A percentile compares a stretch with the other conserved stretches of the same genome.
Evolutionary conservation across 768 basidiomycete species (phyloP).

Genomic region (Tricholoma terreum): DNA sequence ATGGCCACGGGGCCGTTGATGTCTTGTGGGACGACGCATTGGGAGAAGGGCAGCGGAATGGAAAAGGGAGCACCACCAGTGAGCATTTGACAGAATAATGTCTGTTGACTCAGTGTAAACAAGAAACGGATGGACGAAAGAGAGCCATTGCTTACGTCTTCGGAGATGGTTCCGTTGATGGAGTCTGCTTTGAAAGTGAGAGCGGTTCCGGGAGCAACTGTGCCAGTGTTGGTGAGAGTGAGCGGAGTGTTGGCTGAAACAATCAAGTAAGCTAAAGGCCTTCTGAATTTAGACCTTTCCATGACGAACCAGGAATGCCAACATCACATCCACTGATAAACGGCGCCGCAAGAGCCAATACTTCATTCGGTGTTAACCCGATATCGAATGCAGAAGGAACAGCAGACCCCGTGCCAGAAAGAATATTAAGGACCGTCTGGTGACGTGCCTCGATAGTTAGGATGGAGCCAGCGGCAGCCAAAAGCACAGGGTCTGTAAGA

Average conservation of each 20-base stretch:
- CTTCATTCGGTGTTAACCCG: conserved; percentile 62
- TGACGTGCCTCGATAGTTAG: conserved; percentile 83
- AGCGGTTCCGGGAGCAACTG: conserved; percentile 52
- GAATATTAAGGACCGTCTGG: conserved; percentile 70
- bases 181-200: conserved; percentile 60
- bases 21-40: conserved; percentile 62
- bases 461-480: conserved; percentile 70
- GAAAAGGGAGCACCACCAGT: conserved; percentile 56
- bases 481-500: conserved; percentile 54
- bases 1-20: conserved; percentile 75
- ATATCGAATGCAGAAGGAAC: conserved; percentile 75
- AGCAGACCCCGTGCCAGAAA: conserved; percentile 53
- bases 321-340: conserved; percentile 66
- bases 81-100: conserved; percentile 74
- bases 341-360: conserved; percentile 62
- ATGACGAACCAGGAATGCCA: conserved; percentile 49
- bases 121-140: background rate
- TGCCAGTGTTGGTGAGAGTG: conserved; percentile 60
- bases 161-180: conserved; percentile 46
- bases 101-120: conserved; percentile 28
- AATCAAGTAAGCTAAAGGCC: background rate
- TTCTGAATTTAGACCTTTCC: background rate
- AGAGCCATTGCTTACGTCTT: conserved; percentile 34
- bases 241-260: conserved; percentile 56
- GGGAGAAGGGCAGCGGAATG: conserved; percentile 52